Percentiles rank a stretch among this genome's conserved stretches.
These are phyloP conservation scores for Suillus cothurnatus DNA, from an alignment of 768 basidiomycete species.

Conservation along the genomic window DNA sequence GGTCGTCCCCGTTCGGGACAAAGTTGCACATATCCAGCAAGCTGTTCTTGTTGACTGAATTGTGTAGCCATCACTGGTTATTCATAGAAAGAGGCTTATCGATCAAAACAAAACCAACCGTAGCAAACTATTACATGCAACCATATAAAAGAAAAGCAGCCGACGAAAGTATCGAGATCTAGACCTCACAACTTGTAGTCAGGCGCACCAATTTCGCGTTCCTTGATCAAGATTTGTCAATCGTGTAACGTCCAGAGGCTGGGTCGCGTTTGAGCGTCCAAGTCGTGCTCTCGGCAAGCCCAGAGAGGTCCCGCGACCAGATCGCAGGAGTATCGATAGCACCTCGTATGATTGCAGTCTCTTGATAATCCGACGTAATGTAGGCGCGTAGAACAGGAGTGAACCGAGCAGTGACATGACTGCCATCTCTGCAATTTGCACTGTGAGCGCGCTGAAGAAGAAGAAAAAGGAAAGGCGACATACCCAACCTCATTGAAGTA, in stretches of 20 bases:
- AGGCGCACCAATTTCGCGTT: background rate
- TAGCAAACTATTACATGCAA: no score
- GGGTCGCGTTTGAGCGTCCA: background rate
- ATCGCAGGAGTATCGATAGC: background rate
- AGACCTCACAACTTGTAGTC: background rate
- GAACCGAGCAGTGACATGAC: background rate
- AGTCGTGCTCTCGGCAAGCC: background rate
- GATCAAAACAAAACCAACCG: no score
- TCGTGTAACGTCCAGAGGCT: background rate
- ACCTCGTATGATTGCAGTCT: background rate
- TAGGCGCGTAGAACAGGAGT: conserved; percentile 3
- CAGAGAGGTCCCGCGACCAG: background rate
- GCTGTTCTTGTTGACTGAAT: no score
- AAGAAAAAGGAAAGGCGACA: background rate
- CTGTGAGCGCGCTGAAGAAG: background rate
- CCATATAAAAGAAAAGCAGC: no score
- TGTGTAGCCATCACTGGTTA: no score
- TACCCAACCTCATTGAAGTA: background rate
- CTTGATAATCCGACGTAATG: conserved; percentile 8
- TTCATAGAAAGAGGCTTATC: no score
- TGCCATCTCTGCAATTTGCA: background rate
- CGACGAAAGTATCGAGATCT: background rate
- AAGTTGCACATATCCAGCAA: no score
- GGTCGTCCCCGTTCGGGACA: no score
- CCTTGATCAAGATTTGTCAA: background rate